Base-by-base conservation (phyloP, 768 basidiomycete genomes). In the Suillus alpinus region DNA sequence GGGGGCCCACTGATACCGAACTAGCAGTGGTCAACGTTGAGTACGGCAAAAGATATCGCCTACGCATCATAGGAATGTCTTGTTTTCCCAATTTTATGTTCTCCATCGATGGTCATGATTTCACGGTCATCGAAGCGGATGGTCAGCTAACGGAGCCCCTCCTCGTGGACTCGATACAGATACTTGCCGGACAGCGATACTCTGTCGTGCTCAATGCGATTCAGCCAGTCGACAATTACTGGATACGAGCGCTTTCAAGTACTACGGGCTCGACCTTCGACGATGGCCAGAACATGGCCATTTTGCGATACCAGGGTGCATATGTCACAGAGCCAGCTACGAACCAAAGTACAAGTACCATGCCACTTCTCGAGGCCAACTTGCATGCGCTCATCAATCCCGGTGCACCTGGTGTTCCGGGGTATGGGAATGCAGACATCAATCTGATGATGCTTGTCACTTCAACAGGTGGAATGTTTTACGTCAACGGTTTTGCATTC, bases 131-230 rank as follows among this genome's bases (percentile, higher is more conserved):
- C 37, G 76, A 78, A 66, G 78, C 73, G 10, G 81, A 82, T 56
- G 76, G 76, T 2, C 59, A 77, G 13, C 76, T 73, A 52, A 74
- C 75, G 16, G 60, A 74, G 29, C 80, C 79, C 5, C 59, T 79
- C 2, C 63, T 68, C 0, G 78, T 79, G 8, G 78, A 81, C 50
- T 70, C 65, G 14, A 56, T 78, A 18, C 65, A 70, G 13, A 73
- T 78, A 12, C 70, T 67, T 10, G 59, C 73, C 6, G 80, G 77
- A 4, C 81, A 83, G 62, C 76, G 81, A 32, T 82, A 81, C 60
- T 82, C 81, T 1, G 73, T 82, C 59, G 68, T 83, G 12, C 65
- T 83, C 1, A 65, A 70, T 68, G 77, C 81, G 5, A 73, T 77
- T 62, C 71, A 78, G 46, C 65, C 72, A 0, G 46, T 76, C 26